A percentile compares a stretch with the other conserved stretches of the same genome.
Evolutionary conservation across 371 early-diverging fungal species (phyloP).

Genomic region (Chytridium lagenaria): DNA sequence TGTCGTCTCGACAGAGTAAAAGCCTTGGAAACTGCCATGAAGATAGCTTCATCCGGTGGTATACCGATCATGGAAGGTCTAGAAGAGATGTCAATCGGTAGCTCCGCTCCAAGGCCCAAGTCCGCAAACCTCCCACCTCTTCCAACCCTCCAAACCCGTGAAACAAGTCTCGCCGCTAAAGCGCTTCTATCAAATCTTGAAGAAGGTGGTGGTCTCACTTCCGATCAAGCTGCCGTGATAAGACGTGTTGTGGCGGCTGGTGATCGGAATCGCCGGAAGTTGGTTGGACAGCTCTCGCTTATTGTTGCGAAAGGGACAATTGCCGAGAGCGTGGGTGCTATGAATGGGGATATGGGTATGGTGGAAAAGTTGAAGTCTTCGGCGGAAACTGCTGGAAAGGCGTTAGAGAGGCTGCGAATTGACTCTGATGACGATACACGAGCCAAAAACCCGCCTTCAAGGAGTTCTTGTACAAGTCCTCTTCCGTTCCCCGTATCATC

Average conservation of each 20-base stretch:
- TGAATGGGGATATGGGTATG: no score
- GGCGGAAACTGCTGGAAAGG: neutral
- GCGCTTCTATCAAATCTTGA: constrained; percentile 3
- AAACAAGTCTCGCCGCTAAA: neutral
- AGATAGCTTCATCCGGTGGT: constrained; percentile 1
- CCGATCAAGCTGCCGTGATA: constrained; percentile 13
- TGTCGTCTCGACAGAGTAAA: constrained; percentile 10
- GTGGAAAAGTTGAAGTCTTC: neutral
- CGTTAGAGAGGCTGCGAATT: neutral
- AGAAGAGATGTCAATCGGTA: neutral
- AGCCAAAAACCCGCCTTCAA: neutral
- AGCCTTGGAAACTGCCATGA: constrained; percentile 17
- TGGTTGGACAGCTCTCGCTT: neutral
- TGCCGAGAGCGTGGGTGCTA: neutral
- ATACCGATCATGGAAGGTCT: neutral
- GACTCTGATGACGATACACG: constrained; percentile 3
- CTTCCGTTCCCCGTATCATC: neutral
- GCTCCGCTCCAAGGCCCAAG: neutral
- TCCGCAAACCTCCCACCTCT: neutral
- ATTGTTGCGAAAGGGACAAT: neutral
- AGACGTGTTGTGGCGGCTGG: neutral
- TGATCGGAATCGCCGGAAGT: constrained; percentile 1
- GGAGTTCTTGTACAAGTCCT: neutral
- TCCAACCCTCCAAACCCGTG: neutral
- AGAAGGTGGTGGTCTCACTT: constrained; percentile 8